Evolutionary conservation across 106 monocot genomes (phyloP).

Genomic region (Dendrobium nobile): DNA sequence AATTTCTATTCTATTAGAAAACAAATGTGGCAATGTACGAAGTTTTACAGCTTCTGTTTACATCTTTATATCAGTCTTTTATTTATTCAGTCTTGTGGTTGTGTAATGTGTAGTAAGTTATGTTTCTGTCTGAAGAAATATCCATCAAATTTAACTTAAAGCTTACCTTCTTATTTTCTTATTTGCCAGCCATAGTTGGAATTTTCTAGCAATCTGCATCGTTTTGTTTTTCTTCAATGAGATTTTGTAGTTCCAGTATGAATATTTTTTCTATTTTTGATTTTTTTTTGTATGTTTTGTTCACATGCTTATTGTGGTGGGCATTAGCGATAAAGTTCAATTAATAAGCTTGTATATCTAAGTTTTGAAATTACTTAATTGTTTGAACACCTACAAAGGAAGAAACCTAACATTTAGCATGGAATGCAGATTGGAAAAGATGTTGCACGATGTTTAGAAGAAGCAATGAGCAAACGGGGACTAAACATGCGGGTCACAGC

Average conservation of each 20-base stretch:
- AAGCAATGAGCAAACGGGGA: slow-evolving; percentile 61
- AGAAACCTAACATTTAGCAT: not conserved
- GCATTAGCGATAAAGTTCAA: not conserved
- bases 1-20: no score
- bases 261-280: not conserved
- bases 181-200: not conserved
- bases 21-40: no score
- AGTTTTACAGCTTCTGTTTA: not conserved
- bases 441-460: slow-evolving; percentile 63
- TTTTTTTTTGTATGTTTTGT: not conserved
- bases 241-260: not conserved
- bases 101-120: not conserved
- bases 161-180: not conserved
- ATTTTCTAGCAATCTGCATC: not conserved
- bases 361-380: not conserved
- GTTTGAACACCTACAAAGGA: not conserved
- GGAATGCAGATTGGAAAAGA: slow-evolving; percentile 65
- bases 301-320: not conserved
- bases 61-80: not conserved
- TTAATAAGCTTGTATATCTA: not conserved
- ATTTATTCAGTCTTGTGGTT: not conserved
- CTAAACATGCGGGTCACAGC: slow-evolving; percentile 68
- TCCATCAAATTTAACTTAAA: not conserved
- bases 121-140: not conserved
- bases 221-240: not conserved